Percentiles rank a stretch among this genome's conserved stretches.
Conservation (phyloP, 2,329 filamentous ascomycete genomes). For the Cladosporium sp. region DNA sequence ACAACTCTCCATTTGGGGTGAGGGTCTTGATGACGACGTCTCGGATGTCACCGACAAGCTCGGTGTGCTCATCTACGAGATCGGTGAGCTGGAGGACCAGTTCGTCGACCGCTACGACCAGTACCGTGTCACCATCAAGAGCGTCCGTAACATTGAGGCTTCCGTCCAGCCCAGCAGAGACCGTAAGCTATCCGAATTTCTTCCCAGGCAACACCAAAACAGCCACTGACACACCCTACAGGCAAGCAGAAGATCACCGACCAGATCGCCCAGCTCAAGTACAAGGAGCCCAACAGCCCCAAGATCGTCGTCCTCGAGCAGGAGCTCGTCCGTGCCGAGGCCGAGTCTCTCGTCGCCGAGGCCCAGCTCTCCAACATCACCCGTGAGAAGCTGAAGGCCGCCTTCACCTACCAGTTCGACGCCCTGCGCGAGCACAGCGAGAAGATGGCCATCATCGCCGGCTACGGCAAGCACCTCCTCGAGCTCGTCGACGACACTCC, state of each 20-base stretch:
- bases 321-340: conserved; percentile 95
- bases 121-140: conserved; percentile 98
- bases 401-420: conserved; percentile 97
- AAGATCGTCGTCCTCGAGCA: conserved; percentile 98
- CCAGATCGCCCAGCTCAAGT: conserved; percentile 97
- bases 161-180: conserved; percentile 97
- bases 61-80: conserved; percentile 95
- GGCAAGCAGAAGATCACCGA: conserved; percentile 99
- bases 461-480: conserved; percentile 96
- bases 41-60: conserved; percentile 99
- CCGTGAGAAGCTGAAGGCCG: conserved; percentile 97
- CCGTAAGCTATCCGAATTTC: conserved; percentile 57
- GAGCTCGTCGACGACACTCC: conserved; percentile 95
- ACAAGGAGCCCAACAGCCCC: conserved; percentile 98
- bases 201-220: neutral
- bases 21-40: conserved; percentile 91
- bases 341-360: conserved; percentile 97
- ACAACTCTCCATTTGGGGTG: conserved; percentile 98
- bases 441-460: conserved; percentile 96
- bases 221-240: conserved; percentile 34
- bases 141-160: conserved; percentile 97
- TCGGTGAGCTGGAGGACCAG: conserved; percentile 95
- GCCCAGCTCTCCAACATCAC: conserved; percentile 99
- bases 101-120: conserved; percentile 99
- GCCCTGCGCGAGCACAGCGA: conserved; percentile 95